Conservation (phyloP, 129 eudicot species). For the Lactuca saligna region DNA sequence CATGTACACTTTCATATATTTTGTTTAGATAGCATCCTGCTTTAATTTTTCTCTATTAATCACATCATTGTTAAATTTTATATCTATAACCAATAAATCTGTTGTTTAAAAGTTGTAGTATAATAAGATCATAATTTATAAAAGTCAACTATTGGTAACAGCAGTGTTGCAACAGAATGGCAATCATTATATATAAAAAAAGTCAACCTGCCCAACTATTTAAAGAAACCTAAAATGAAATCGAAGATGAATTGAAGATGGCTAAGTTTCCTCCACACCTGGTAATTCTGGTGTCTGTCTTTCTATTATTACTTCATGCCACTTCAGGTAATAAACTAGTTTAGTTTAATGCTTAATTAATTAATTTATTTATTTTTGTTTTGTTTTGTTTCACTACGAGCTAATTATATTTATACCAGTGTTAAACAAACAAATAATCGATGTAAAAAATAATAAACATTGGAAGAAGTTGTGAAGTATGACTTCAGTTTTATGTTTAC, state of each 20-base stretch:
- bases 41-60: too few species aligned
- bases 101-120: not conserved
- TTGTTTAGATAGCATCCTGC: too few species aligned
- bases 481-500: not conserved
- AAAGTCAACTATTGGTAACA: conserved; percentile 14
- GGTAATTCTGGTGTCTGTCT: not conserved
- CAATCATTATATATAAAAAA: not conserved
- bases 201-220: not conserved
- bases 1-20: too few species aligned
- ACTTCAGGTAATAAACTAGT: conserved; percentile 12
- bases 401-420: too few species aligned
- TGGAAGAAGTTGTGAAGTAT: not conserved
- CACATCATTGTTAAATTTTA: too few species aligned
- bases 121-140: not conserved
- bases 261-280: conserved; percentile 10
- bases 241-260: not conserved
- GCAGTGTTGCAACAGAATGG: not conserved
- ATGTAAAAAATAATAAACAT: too few species aligned
- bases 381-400: not conserved
- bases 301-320: conserved; percentile 17
- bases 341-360: not conserved
- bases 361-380: too few species aligned
- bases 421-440: not conserved
- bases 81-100: not conserved
- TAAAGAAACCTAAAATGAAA: not conserved